Evolutionary conservation across 2,329 filamentous ascomycete genomes (phyloP), one percentile per base, ranked within the genome.

Genomic region (Sphaerulina vaccinii): DNA sequence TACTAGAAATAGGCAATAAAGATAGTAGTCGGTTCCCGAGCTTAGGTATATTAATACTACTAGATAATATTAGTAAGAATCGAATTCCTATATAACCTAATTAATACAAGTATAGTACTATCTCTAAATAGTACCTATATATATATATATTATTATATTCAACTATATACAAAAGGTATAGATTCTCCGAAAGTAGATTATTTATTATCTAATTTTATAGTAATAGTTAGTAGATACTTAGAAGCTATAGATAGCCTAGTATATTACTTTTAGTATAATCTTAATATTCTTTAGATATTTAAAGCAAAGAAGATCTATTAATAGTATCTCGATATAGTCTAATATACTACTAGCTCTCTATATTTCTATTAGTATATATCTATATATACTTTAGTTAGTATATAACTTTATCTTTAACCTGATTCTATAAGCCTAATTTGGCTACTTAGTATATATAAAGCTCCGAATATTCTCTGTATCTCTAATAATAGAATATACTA

Each of bases 201-300:
- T 38, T 38, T 15, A 38, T 38, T 38, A 38, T 38, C 35, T 15
- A 38, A 7, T 38, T 38, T 38, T 38, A 38, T 15, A 38, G 35
- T 15, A 38, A 38, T 38, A n/a, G n/a, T n/a, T n/a, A n/a, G n/a
- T n/a, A n/a, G n/a, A n/a, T n/a, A n/a, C n/a, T n/a, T n/a, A n/a
- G n/a, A n/a, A n/a, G n/a, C n/a, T n/a, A n/a, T n/a, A 38, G 35
- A 38, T 38, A 38, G 35, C 35, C 35, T 38, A 38, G 35, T 15
- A 38, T 38, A 38, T 38, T 15, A 38, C 35, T 15, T 38, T 38
- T 38, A 15, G 35, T 38, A 15, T 38, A 15, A 38, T 38, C 35
- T 38, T 15, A 38, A 38, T 15, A n/a, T n/a, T n/a, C n/a, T n/a
- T n/a, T n/a, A n/a, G n/a, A n/a, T n/a, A n/a, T n/a, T n/a, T n/a